A percentile compares a stretch with the other conserved stretches of the same genome.
These are phyloP conservation scores for Begonia loranthoides DNA, from an alignment of 306 rosid species.

Conservation along the genomic window DNA sequence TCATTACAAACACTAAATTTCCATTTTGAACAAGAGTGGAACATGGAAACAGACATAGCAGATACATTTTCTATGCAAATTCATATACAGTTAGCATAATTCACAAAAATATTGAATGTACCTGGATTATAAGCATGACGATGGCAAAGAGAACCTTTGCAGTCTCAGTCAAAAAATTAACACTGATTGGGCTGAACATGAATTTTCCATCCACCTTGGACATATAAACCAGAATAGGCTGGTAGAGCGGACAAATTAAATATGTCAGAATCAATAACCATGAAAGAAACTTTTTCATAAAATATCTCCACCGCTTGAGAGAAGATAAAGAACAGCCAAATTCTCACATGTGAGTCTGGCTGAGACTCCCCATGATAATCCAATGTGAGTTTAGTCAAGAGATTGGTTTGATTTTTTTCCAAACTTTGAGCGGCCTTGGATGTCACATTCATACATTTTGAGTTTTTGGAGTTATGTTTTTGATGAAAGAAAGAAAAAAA, in stretches of 20 bases:
- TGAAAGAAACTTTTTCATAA: background rate
- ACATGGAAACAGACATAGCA: no score
- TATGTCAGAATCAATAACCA: slow-evolving; percentile 7
- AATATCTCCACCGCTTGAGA: background rate
- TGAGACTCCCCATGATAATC: no score
- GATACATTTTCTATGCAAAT: no score
- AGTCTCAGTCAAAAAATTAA: slow-evolving; percentile 87
- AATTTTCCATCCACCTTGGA: slow-evolving; percentile 98
- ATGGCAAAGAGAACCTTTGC: slow-evolving; percentile 86
- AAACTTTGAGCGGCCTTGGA: no score
- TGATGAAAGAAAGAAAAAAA: no score
- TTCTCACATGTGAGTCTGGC: no score
- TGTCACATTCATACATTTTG: no score
- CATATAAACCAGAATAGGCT: slow-evolving; percentile 98
- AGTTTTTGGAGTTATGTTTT: no score
- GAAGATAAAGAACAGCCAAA: no score
- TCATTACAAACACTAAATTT: background rate
- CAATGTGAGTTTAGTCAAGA: no score
- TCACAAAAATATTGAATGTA: slow-evolving; percentile 12
- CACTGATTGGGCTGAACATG: slow-evolving; percentile 95
- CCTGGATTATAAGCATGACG: slow-evolving; percentile 86
- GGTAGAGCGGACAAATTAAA: slow-evolving; percentile 18
- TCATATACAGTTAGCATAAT: background rate
- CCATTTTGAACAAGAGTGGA: no score
- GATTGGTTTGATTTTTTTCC: no score